phyloP scores from a whole-genome alignment of 176 grass and related monocot species.

The Canna indica region DNA sequence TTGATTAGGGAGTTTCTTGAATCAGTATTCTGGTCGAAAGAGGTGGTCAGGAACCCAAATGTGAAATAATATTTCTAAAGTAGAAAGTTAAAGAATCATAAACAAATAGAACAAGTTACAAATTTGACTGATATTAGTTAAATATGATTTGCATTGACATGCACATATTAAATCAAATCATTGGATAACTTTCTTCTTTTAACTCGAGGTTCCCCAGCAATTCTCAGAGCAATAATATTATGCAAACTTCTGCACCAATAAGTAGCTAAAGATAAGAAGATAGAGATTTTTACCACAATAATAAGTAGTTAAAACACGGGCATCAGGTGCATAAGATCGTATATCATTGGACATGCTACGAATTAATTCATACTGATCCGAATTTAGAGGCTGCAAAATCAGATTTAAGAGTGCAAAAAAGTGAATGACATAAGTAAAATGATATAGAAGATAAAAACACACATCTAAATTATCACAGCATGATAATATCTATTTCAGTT shows the following conservation, averaged over 20 bases:
- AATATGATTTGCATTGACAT: no score
- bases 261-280: neutral
- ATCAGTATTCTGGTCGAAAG: no score
- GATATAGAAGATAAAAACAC: neutral
- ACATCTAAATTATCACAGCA: neutral
- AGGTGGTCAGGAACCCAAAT: no score
- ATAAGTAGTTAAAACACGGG: constrained; percentile 87
- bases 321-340: constrained; percentile 67
- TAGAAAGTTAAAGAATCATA: no score
- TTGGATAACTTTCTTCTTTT: neutral
- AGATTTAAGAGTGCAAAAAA: neutral
- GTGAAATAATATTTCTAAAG: no score
- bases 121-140: no score
- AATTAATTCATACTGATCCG: constrained; percentile 82
- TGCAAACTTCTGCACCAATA: no score
- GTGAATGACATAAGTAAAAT: no score
- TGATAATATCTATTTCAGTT: neutral
- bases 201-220: neutral
- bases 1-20: no score
- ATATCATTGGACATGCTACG: constrained; percentile 81
- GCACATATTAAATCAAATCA: no score
- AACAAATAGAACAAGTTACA: no score
- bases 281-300: constrained; percentile 59
- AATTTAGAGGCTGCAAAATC: constrained; percentile 68
- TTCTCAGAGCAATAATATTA: neutral